Conservation (phyloP, 352 stramenopile genomes). For the Pythium monospermum region DNA sequence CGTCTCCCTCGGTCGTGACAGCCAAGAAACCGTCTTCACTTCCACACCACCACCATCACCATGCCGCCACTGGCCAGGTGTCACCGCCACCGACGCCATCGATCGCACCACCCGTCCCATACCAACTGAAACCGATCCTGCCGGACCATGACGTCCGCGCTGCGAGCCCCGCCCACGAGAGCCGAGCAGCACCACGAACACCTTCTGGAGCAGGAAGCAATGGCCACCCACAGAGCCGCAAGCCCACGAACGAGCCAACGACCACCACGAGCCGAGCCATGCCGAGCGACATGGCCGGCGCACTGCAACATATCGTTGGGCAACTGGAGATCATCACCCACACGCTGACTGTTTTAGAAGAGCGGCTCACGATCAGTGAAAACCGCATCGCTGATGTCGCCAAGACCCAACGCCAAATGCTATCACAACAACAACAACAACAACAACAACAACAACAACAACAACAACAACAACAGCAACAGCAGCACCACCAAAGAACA, state of each 20-base stretch:
- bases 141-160: conserved; percentile 23
- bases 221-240: too few relatives aligned
- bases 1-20: conserved; percentile 9
- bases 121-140: conserved; percentile 34
- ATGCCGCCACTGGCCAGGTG: not conserved
- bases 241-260: too few relatives aligned
- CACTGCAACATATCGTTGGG: conserved; percentile 86
- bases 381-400: conserved; percentile 67
- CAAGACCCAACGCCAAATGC: conserved; percentile 50
- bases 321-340: conserved; percentile 87
- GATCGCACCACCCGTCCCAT: conserved; percentile 25
- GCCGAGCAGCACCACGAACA: not conserved
- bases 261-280: too few relatives aligned
- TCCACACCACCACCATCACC: too few relatives aligned
- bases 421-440: too few relatives aligned
- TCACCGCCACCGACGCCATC: conserved; percentile 37
- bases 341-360: conserved; percentile 79
- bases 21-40: conserved; percentile 8
- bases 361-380: conserved; percentile 81
- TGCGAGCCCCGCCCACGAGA: conserved; percentile 15
- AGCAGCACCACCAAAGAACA: not conserved
- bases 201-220: too few relatives aligned
- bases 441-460: too few relatives aligned
- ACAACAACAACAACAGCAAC: conserved; percentile 33
- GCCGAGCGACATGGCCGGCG: conserved; percentile 39